phyloP scores from a whole-genome alignment of 495 filamentous ascomycete genomes.

The Podospora didyma region DNA sequence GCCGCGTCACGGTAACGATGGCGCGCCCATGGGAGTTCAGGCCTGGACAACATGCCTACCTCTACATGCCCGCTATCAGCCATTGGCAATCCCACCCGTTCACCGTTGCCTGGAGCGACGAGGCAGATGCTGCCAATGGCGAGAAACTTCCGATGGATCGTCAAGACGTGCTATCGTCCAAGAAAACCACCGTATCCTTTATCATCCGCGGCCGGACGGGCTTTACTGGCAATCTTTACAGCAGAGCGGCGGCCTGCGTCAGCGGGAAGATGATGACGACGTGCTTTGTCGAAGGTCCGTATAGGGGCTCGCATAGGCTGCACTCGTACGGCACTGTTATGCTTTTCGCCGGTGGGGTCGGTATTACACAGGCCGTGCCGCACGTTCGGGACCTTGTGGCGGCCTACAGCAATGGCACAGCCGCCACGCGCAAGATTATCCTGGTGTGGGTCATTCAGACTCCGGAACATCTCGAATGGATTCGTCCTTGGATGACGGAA shows the following conservation, averaged over 20 bases:
- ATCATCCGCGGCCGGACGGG: constrained; percentile 75
- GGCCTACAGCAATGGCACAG: constrained; percentile 62
- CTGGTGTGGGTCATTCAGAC: constrained; percentile 89
- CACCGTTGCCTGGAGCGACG: constrained; percentile 62
- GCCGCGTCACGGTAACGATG: constrained; percentile 70
- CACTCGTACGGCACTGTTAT: constrained; percentile 81
- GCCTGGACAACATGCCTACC: constrained; percentile 75
- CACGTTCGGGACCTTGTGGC: constrained; percentile 71
- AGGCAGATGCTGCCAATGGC: constrained; percentile 39
- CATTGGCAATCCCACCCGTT: constrained; percentile 68
- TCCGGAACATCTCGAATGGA: constrained; percentile 88
- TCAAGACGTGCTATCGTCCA: constrained; percentile 51
- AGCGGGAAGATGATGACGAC: constrained; percentile 55
- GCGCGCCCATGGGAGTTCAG: constrained; percentile 69
- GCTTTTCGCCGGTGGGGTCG: constrained; percentile 82
- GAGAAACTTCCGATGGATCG: constrained; percentile 54
- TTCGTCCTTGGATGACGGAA: constrained; percentile 91
- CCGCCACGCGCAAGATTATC: constrained; percentile 73
- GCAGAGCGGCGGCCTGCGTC: constrained; percentile 57
- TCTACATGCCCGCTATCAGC: constrained; percentile 74
- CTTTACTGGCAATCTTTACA: constrained; percentile 75
- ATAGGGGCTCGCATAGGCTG: constrained; percentile 63
- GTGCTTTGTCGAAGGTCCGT: constrained; percentile 78
- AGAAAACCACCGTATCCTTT: constrained; percentile 68
- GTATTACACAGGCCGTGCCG: constrained; percentile 83